phyloP scores from a whole-genome alignment of 2,329 filamentous ascomycete genomes.

The Scedosporium dehoogii region DNA sequence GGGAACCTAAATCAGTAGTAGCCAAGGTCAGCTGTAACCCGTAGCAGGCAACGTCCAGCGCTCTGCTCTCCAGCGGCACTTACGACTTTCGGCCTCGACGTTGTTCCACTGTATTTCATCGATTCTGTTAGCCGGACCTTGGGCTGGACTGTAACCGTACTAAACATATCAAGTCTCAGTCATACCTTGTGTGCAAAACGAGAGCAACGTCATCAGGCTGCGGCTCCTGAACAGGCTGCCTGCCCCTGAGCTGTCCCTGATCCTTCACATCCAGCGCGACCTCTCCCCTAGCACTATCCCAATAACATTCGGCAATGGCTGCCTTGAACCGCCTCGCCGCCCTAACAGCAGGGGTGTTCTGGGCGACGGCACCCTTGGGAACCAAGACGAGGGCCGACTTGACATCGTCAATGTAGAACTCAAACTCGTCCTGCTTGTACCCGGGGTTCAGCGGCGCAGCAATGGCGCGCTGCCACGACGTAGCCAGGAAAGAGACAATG shows the following conservation, averaged over 20 bases:
- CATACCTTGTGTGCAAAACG: slow-evolving; percentile 63
- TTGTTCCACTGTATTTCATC: slow-evolving; percentile 51
- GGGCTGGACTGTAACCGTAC: too few relatives aligned
- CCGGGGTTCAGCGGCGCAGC: slow-evolving; percentile 80
- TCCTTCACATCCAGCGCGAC: slow-evolving; percentile 73
- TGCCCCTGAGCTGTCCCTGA: slow-evolving; percentile 50
- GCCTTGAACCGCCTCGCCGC: slow-evolving; percentile 71
- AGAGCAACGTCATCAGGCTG: slow-evolving; percentile 72
- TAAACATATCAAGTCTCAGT: not conserved
- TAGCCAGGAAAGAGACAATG: slow-evolving; percentile 77
- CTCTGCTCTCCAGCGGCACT: slow-evolving; percentile 16
- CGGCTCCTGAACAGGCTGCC: slow-evolving; percentile 33
- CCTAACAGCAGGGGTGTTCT: slow-evolving; percentile 60
- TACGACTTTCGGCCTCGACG: slow-evolving; percentile 75
- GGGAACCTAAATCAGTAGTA: slow-evolving; percentile 42
- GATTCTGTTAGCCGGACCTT: slow-evolving; percentile 7
- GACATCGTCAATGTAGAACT: slow-evolving; percentile 85
- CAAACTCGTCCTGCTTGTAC: slow-evolving; percentile 84
- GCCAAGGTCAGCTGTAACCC: not conserved
- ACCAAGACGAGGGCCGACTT: slow-evolving; percentile 71
- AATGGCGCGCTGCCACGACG: slow-evolving; percentile 73
- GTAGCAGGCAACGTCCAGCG: not conserved
- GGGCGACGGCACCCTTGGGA: slow-evolving; percentile 57
- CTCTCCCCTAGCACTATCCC: slow-evolving; percentile 53
- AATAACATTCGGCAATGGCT: slow-evolving; percentile 81